Evolutionary conservation across 352 stramenopile species (phyloP), one percentile per base, ranked within the genome.

Genomic region (Phytophthora kernoviae): DNA sequence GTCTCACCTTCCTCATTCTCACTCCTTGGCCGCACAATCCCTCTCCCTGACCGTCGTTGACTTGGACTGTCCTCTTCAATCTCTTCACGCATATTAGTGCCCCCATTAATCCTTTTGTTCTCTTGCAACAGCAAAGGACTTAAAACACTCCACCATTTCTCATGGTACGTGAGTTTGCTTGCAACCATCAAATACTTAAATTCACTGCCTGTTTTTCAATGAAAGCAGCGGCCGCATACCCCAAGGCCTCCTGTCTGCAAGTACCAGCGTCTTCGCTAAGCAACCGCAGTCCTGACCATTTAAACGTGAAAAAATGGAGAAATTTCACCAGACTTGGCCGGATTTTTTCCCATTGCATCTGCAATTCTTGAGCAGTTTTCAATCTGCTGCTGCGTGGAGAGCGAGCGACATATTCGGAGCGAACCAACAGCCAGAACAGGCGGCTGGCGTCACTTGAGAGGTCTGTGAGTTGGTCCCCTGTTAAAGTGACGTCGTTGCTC

Each of bases 71-170:
- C 24, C 24, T 30, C 24, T 6, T 30, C 24, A 30, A 30, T 6
- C 50, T 50, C 54, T 27, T 62, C 53, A 41, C 51, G 42, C 43
- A 61, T 53, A 8, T 39, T n/a, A 39, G 33, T 12, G 14, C 14
- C 33, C 33, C 14, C 33, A 7, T 6, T 6, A 30, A 6, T 7
- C 24, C 3, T 30, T 30, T 30, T 30, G 4, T 39, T 17, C 15
- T 43, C 37, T 43, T 14, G n/a, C 37, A 43, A 7, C 18, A 47
- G n/a, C 15, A 46, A 32, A 10, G 55, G 55, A 30, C 55, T 57
- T 4, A 63, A 36, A 3, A 52, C 47, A 15, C 46, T 54, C 46
- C 46, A 43, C 30, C 30, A 44, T 18, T 26, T 54, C 39, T 27
- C 26, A 11, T 65, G 57, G 26, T n/a, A 45, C 15, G 49, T 20